phyloP scores from a whole-genome alignment of 2,329 filamentous ascomycete species.

The Diaporthe longicolla region DNA sequence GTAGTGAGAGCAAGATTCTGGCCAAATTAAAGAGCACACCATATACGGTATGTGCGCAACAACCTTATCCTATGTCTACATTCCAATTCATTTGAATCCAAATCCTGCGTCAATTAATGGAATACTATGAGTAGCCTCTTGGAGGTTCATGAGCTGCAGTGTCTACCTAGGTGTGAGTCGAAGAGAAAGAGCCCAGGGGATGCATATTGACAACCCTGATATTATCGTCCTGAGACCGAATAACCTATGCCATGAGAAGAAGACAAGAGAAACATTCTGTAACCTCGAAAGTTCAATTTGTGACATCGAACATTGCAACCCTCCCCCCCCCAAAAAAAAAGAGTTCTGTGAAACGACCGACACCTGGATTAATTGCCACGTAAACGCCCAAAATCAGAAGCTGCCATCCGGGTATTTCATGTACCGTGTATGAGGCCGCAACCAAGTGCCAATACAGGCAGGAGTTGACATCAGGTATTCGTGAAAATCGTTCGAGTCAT shows the following conservation, averaged over 20 bases:
- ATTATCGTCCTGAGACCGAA: neutral
- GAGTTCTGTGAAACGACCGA: neutral
- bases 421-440: conserved; percentile 7
- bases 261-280: neutral
- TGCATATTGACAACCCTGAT: neutral
- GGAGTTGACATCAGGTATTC: neutral
- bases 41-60: too few relatives aligned
- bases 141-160: neutral
- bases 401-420: conserved; percentile 12
- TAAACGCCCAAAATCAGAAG: neutral
- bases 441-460: neutral
- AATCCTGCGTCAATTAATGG: neutral
- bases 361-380: neutral
- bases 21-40: neutral
- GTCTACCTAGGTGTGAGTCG: neutral
- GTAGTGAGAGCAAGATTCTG: neutral
- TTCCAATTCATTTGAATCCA: neutral
- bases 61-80: neutral
- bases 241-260: neutral
- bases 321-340: too few relatives aligned
- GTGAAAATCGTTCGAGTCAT: conserved; percentile 11
- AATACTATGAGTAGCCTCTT: neutral
- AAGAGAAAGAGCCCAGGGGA: too few relatives aligned
- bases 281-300: neutral
- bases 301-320: neutral